These are phyloP conservation scores for Metarhizium album DNA, from an alignment of 2,329 filamentous ascomycete species.

Conservation along the genomic window DNA sequence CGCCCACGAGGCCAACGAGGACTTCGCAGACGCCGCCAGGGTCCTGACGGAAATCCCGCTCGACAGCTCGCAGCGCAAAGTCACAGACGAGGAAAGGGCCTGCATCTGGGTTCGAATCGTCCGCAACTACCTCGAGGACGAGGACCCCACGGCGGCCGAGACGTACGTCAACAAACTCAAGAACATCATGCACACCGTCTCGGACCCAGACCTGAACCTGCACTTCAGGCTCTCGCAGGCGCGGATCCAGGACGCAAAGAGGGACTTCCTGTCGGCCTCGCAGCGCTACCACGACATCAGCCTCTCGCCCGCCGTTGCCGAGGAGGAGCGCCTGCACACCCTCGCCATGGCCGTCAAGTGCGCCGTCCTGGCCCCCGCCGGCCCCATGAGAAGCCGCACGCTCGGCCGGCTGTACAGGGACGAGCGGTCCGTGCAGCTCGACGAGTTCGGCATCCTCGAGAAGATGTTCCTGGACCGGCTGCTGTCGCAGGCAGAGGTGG, in stretches of 20 bases:
- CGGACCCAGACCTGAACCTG: conserved; percentile 62
- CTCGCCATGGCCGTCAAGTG: conserved; percentile 83
- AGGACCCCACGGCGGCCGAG: conserved; percentile 78
- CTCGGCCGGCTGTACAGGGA: conserved; percentile 88
- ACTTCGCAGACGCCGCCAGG: conserved; percentile 69
- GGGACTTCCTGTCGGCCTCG: conserved; percentile 79
- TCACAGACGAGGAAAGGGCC: conserved; percentile 73
- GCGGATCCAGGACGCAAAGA: conserved; percentile 82
- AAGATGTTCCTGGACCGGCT: conserved; percentile 95
- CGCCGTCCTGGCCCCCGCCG: conserved; percentile 83
- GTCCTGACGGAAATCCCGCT: conserved; percentile 75
- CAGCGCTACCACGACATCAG: conserved; percentile 83
- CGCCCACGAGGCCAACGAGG: conserved; percentile 72
- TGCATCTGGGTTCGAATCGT: conserved; percentile 88
- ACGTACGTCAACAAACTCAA: conserved; percentile 90
- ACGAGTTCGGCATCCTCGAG: conserved; percentile 81
- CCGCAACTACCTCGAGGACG: conserved; percentile 85
- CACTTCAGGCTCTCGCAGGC: conserved; percentile 89
- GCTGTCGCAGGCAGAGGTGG: conserved; percentile 70
- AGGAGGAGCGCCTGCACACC: conserved; percentile 75
- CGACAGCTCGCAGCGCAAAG: conserved; percentile 76
- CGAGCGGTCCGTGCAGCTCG: conserved; percentile 63
- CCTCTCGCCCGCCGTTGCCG: conserved; percentile 65
- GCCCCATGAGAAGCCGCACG: conserved; percentile 68
- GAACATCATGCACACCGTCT: conserved; percentile 72